phyloP scores from a whole-genome alignment of 345 rosid genomes.

The Populus nigra region DNA sequence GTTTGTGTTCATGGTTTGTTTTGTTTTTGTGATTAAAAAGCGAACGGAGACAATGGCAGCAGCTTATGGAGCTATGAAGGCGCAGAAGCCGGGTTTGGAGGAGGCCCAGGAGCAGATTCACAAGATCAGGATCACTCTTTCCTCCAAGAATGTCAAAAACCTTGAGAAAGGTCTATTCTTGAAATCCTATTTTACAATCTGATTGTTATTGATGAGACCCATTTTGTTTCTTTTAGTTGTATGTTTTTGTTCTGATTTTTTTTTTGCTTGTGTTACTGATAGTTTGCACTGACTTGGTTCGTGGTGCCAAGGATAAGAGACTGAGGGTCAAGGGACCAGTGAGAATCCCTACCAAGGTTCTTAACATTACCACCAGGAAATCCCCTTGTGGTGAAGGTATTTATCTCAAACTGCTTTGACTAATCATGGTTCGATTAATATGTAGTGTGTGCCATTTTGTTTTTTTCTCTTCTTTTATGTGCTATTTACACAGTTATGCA shows the following conservation, averaged over 20 bases:
- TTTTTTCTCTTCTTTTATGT: neutral
- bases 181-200: neutral
- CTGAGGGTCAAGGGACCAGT: slow-evolving; percentile 30
- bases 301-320: slow-evolving; percentile 29
- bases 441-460: neutral
- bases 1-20: neutral
- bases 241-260: neutral
- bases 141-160: slow-evolving; percentile 71
- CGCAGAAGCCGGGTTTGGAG: slow-evolving; percentile 55
- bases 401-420: neutral
- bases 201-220: too few relatives aligned
- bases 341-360: slow-evolving; percentile 30
- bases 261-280: neutral
- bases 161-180: slow-evolving; percentile 57
- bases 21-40: neutral
- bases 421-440: neutral
- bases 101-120: slow-evolving; percentile 63
- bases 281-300: slow-evolving; percentile 29
- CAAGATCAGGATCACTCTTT: slow-evolving; percentile 73
- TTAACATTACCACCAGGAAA: slow-evolving; percentile 26
- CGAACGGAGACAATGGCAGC: slow-evolving; percentile 19
- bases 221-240: neutral
- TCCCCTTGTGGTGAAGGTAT: slow-evolving; percentile 32
- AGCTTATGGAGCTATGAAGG: slow-evolving; percentile 30
- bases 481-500: neutral